Percentiles rank a stretch among this genome's conserved stretches.
Evolutionary conservation across 1,284 basidiomycete genomes (phyloP).

Genomic region (Malassezia pachydermatis): DNA sequence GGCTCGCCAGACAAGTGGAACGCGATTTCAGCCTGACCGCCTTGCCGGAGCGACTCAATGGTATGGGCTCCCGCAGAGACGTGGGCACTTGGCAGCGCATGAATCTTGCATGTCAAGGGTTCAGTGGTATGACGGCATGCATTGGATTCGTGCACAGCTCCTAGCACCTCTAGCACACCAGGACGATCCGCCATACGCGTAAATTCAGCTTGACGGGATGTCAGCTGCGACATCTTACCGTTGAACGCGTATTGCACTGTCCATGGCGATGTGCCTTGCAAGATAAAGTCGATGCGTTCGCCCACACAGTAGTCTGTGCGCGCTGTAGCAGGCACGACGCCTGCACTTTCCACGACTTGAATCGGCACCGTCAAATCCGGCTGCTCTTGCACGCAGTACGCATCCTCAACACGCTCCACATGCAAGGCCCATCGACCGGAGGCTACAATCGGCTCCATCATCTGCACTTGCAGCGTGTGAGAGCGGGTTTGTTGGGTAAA

Average conservation of each 20-base stretch:
- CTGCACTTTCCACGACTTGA: constrained; percentile 86
- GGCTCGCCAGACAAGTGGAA: constrained; percentile 80
- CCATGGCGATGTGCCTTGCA: constrained; percentile 95
- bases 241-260: constrained; percentile 78
- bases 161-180: constrained; percentile 70
- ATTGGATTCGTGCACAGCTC: constrained; percentile 64
- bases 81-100: constrained; percentile 72
- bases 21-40: constrained; percentile 70
- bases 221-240: constrained; percentile 63
- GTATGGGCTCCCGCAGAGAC: constrained; percentile 72
- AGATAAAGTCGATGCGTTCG: constrained; percentile 76
- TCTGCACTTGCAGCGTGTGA: not conserved
- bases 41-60: constrained; percentile 79
- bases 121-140: constrained; percentile 37
- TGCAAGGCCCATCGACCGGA: constrained; percentile 56
- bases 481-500: not conserved
- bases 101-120: constrained; percentile 68
- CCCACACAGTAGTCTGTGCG: constrained; percentile 79
- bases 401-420: constrained; percentile 26
- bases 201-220: constrained; percentile 69
- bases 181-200: constrained; percentile 67
- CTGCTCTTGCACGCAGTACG: constrained; percentile 18
- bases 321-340: constrained; percentile 72
- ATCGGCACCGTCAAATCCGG: constrained; percentile 14
- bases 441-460: not conserved